Conservation (phyloP, 2,329 filamentous ascomycete genomes). For the Chaetomiaceae sp. region DNA sequence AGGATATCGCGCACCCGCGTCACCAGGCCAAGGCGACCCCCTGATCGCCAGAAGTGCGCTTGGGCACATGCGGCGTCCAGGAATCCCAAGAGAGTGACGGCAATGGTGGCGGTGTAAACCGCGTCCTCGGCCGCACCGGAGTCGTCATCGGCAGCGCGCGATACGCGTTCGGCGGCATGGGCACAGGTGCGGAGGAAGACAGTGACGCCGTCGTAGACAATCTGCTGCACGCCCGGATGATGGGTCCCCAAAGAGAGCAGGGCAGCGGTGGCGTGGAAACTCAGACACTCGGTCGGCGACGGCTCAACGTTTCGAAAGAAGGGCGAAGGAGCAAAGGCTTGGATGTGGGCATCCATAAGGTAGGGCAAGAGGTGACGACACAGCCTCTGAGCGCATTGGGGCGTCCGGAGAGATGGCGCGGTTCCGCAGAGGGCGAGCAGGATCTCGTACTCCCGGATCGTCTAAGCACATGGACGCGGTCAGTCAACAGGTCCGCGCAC, state of each 20-base stretch:
- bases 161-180: slow-evolving; percentile 51
- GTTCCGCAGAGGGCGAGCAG: slow-evolving; percentile 88
- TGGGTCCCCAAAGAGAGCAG: slow-evolving; percentile 73
- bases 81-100: slow-evolving; percentile 84
- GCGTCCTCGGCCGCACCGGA: slow-evolving; percentile 59
- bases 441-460: slow-evolving; percentile 84
- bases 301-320: slow-evolving; percentile 78
- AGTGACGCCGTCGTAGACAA: slow-evolving; percentile 60
- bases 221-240: slow-evolving; percentile 61
- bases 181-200: slow-evolving; percentile 68
- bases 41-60: slow-evolving; percentile 72
- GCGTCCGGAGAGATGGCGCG: slow-evolving; percentile 64
- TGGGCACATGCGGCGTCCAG: slow-evolving; percentile 74
- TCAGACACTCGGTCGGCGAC: slow-evolving; percentile 80
- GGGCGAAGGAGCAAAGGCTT: slow-evolving; percentile 71
- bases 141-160: slow-evolving; percentile 48
- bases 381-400: slow-evolving; percentile 69
- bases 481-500: slow-evolving; percentile 1
- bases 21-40: slow-evolving; percentile 67
- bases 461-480: slow-evolving; percentile 42
- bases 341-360: slow-evolving; percentile 74
- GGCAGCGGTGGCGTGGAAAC: slow-evolving; percentile 71
- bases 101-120: slow-evolving; percentile 65
- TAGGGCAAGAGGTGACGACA: slow-evolving; percentile 76
- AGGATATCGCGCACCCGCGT: slow-evolving; percentile 66